Evolutionary conservation across 306 rosid genomes (phyloP), one percentile per base, ranked within the genome.

Genomic region (Fagus crenata): DNA sequence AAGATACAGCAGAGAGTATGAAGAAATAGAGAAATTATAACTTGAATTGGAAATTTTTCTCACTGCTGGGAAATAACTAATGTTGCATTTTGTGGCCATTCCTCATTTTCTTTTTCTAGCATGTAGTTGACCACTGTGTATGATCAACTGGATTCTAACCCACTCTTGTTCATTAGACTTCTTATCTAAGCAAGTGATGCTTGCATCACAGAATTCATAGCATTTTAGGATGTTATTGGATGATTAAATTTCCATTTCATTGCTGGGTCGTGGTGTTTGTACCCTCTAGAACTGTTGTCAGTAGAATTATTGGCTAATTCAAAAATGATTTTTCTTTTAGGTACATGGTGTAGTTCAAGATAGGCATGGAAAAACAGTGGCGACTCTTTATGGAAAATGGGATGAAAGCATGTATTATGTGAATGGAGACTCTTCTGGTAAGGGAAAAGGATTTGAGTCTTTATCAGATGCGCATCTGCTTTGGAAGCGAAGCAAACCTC

Each of bases 381-480:
- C 99, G 14, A 96, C 99, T 37, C 75, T 96, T 77, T 89, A 89
- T 80, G 99, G 99, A 67, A 96, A 96, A 84, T 96, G 99, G 99
- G 99, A 96, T 84, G 99, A 92, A 82, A 93, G 98, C 87, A 89
- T 96, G 92, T 90, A 91, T 82, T 96, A 84, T 79, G 86, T 89
- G 73, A 82, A 74, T 51, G 99, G 99, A 78, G 98, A 96, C 86
- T 86, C 83, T 84, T 69, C 89, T 5, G 91, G 86, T 43, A 96
- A 91, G 85, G 97, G 91, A 75, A 96, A 93, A 88, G 95, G 94
- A 80, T 85, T 80, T 0, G 96, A 93, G 49, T 87, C 97, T 49
- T 78, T 82, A 69, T 89, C 99, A 3, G 96, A 96, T 58, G 87
- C 99, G 73, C 86, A 31, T 80, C 81, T 89, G 67, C 97, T 96